phyloP scores from a whole-genome alignment of 2,329 filamentous ascomycete species.

The Didymella pomorum region DNA sequence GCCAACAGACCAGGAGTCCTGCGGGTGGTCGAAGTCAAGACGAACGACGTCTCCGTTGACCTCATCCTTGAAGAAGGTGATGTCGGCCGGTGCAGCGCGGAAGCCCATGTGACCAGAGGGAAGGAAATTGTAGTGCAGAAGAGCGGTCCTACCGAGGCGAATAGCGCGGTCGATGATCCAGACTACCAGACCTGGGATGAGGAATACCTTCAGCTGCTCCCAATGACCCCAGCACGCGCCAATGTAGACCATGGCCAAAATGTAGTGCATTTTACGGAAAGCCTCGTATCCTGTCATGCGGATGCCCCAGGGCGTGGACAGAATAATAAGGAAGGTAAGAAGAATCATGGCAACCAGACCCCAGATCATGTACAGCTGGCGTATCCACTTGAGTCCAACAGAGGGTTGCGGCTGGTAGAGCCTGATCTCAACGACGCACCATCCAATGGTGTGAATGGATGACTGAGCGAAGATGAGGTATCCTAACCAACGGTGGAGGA shows the following conservation, averaged over 20 bases:
- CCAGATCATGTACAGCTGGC: conserved; percentile 74
- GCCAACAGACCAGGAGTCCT: conserved; percentile 69
- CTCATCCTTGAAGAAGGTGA: conserved; percentile 48
- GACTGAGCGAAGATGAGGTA: conserved; percentile 76
- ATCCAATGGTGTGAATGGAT: conserved; percentile 73
- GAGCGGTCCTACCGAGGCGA: conserved; percentile 64
- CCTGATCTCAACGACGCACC: conserved; percentile 70
- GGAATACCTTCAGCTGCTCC: conserved; percentile 61
- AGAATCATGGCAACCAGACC: conserved; percentile 73
- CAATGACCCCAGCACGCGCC: conserved; percentile 81
- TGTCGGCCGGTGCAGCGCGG: conserved; percentile 36
- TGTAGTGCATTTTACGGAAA: conserved; percentile 77
- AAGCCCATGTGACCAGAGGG: conserved; percentile 44
- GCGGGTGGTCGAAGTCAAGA: conserved; percentile 69
- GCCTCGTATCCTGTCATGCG: conserved; percentile 76
- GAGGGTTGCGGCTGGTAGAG: conserved; percentile 77
- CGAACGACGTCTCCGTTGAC: conserved; percentile 63
- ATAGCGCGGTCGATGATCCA: conserved; percentile 71
- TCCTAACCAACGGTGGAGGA: conserved; percentile 67
- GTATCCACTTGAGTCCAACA: conserved; percentile 65
- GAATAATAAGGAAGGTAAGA: conserved; percentile 66
- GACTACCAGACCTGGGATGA: conserved; percentile 64
- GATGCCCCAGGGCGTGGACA: conserved; percentile 68
- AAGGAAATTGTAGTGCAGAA: conserved; percentile 63
- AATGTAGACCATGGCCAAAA: conserved; percentile 76